These are phyloP conservation scores for Starmera stellimalicola DNA, from an alignment of 1,139 yeast genomes.

Conservation along the genomic window DNA sequence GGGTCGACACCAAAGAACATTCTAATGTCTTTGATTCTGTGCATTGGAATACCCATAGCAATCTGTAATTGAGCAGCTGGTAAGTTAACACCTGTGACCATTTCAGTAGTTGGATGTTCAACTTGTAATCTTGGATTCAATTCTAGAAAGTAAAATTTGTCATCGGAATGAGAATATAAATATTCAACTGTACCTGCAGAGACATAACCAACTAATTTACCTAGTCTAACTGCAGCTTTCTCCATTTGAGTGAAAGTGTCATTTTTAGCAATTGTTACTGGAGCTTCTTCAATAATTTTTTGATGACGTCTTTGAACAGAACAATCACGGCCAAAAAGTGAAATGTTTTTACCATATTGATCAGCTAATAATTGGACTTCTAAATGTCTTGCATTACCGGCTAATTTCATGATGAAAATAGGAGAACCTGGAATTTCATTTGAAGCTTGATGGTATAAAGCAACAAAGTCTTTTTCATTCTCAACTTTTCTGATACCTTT, in stretches of 20 bases:
- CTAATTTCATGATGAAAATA: conserved; percentile 86
- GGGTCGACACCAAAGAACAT: conserved; percentile 93
- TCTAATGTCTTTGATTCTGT: conserved; percentile 88
- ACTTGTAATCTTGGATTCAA: conserved; percentile 97
- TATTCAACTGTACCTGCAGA: conserved; percentile 99
- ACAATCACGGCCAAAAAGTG: conserved; percentile 92
- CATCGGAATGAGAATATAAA: conserved; percentile 86
- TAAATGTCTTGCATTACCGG: conserved; percentile 91
- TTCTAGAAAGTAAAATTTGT: conserved; percentile 91
- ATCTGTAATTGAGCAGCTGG: conserved; percentile 98
- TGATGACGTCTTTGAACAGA: conserved; percentile 97
- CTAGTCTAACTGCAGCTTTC: conserved; percentile 92
- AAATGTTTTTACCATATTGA: conserved; percentile 90
- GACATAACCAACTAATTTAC: conserved; percentile 92
- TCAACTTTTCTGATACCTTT: conserved; percentile 95
- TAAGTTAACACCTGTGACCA: conserved; percentile 96
- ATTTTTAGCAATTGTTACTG: conserved; percentile 84
- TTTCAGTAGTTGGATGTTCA: conserved; percentile 98
- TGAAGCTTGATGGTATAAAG: conserved; percentile 79
- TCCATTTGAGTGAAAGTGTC: conserved; percentile 90
- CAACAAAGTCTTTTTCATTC: conserved; percentile 56
- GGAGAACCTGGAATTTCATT: conserved; percentile 97
- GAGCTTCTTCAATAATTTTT: conserved; percentile 94
- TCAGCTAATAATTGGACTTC: conserved; percentile 93
- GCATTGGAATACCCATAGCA: conserved; percentile 99